Evolutionary conservation across 192 early-diverging fungal species (phyloP), one percentile per base, ranked within the genome.

Genomic region (Linnemannia hyalina): DNA sequence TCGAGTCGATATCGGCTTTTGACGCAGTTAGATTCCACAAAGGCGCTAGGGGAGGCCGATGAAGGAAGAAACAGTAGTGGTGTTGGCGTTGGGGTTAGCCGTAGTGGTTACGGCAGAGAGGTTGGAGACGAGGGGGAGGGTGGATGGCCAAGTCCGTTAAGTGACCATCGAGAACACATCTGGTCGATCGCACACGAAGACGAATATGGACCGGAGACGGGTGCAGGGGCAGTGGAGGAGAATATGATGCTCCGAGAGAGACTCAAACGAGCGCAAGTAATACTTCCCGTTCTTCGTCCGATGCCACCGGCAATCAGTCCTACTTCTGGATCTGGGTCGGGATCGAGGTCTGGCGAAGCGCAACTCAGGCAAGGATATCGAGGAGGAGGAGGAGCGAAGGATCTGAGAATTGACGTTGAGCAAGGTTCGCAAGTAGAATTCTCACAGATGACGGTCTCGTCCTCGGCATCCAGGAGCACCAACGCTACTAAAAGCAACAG

Each of bases 141-240:
- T 65, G 23, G 16, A 49, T 4, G 32, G 3, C 9, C 29, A 15
- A 10, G 10, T 13, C 29, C 3, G 3, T 52, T 80, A 10, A 38
- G 71, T 10, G 26, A 47, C 3, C 71, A 80, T 47, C 71, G 78
- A 2, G 78, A 80, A 22, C 71, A 80, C 41, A 73, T 80, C 11
- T 73, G 71, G 78, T 38, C 78, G n/a, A 47, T 73, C 15, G 78
- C 70, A 1, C 78, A 80, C 32, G 71, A 80, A 29, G 18, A 80
- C 18, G 78, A 80, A 41, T 73, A 80, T 35, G 70, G 70, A 9
- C 18, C n/a, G 5, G 40, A n/a, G 6, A 44, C 6, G 1, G n/a
- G 10, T 44, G 26, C 7, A 15, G 42, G 23, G 20, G 44, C n/a
- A 65, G 38, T n/a, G 18, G 35, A 13, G 20, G 55, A 44, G 0